phyloP scores from a whole-genome alignment of 2,329 filamentous ascomycete genomes.

The Diaporthe velutina region DNA sequence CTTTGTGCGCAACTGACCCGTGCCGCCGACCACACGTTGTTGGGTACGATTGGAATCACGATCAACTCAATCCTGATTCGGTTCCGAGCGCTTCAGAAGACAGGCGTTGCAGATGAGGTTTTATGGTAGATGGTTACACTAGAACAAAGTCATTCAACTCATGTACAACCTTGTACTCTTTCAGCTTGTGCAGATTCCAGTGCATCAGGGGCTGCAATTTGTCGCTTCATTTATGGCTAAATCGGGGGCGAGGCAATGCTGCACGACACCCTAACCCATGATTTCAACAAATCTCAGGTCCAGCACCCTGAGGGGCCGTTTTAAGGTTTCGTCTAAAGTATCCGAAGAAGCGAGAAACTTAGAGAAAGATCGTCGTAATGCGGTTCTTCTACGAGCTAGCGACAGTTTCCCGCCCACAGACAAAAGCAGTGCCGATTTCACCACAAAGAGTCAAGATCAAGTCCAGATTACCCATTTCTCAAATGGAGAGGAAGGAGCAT shows the following conservation, averaged over 20 bases:
- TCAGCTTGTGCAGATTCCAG: neutral
- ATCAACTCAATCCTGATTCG: neutral
- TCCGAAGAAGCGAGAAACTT: neutral
- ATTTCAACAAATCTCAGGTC: neutral
- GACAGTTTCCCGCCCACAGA: neutral
- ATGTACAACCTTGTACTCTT: neutral
- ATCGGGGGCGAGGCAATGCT: neutral
- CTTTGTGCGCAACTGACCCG: neutral
- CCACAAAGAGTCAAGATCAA: neutral
- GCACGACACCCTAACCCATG: neutral
- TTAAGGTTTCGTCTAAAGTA: neutral
- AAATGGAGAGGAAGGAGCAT: neutral
- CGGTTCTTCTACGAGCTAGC: neutral
- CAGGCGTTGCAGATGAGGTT: no score
- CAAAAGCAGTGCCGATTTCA: neutral
- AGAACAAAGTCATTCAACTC: rapidly evolving
- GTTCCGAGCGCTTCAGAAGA: no score
- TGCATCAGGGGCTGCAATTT: no score
- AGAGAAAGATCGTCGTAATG: neutral
- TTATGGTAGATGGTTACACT: neutral
- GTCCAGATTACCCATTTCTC: neutral
- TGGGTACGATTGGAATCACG: neutral
- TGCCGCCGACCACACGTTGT: neutral
- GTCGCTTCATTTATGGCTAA: neutral
- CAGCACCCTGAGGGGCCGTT: neutral